These are phyloP conservation scores for Populus nigra DNA, from an alignment of 345 rosid genomes.

Conservation along the genomic window DNA sequence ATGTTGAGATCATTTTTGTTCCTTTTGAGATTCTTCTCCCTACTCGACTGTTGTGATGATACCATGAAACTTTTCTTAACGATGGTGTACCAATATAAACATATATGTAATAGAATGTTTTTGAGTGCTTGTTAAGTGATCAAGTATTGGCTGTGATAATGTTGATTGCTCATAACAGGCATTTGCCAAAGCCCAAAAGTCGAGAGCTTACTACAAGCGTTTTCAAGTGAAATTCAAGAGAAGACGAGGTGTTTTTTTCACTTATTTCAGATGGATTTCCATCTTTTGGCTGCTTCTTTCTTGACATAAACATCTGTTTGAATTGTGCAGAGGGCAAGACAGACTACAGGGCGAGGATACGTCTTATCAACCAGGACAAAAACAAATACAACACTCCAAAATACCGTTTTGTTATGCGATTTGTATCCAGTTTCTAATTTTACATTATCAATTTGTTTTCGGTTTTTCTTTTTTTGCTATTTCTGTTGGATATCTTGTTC, in stretches of 20 bases:
- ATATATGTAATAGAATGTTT: too few species aligned
- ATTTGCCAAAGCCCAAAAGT: conserved; percentile 49
- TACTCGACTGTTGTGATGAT: too few species aligned
- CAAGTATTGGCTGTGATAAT: neutral
- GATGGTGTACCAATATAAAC: too few species aligned
- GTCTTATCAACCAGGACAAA: conserved; percentile 69
- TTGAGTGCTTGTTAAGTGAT: neutral
- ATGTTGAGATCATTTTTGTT: too few species aligned
- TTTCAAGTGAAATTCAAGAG: conserved; percentile 71
- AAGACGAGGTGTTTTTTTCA: conserved; percentile 47
- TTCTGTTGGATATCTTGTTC: too few species aligned
- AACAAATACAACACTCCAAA: conserved; percentile 75
- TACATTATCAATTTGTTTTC: neutral
- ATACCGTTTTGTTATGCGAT: conserved; percentile 64
- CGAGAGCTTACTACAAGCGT: conserved; percentile 63
- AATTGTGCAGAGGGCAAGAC: conserved; percentile 60
- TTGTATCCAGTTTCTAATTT: conserved; percentile 44
- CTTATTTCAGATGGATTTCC: neutral
- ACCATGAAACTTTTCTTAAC: too few species aligned
- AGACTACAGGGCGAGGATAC: conserved; percentile 66
- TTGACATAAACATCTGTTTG: neutral
- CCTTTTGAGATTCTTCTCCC: too few species aligned
- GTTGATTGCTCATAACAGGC: conserved; percentile 29
- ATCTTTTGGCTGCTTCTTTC: neutral
- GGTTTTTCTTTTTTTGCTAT: neutral